Evolutionary conservation across 2,329 filamentous ascomycete genomes (phyloP).

Genomic region (Ophiocordyceps camponoti-saundersi): DNA sequence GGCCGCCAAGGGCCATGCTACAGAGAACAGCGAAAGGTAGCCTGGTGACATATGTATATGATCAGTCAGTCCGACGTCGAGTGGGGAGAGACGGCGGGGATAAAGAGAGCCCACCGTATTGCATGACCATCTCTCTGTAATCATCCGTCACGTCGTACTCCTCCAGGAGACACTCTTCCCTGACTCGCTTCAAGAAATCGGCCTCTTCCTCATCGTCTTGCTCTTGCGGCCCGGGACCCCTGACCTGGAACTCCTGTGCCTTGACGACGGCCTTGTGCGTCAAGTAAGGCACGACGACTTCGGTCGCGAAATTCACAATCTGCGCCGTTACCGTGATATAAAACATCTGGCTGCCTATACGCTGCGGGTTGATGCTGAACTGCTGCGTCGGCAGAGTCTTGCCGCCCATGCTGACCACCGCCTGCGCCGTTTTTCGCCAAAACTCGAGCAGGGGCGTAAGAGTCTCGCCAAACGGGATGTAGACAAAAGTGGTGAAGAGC

Average conservation of each 20-base stretch:
- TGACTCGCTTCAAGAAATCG: slow-evolving; percentile 63
- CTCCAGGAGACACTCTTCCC: slow-evolving; percentile 66
- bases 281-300: slow-evolving; percentile 69
- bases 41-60: slow-evolving; percentile 27
- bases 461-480: slow-evolving; percentile 75
- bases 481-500: slow-evolving; percentile 86
- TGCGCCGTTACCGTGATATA: slow-evolving; percentile 94
- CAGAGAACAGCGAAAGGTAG: slow-evolving; percentile 80
- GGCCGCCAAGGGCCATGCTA: slow-evolving; percentile 86
- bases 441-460: slow-evolving; percentile 77
- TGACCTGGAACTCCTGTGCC: slow-evolving; percentile 57
- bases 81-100: too few relatives aligned
- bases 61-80: slow-evolving; percentile 1
- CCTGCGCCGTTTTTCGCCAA: slow-evolving; percentile 57
- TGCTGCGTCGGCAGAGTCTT: slow-evolving; percentile 46
- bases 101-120: slow-evolving; percentile 35
- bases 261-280: slow-evolving; percentile 67
- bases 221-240: slow-evolving; percentile 25
- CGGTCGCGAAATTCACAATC: slow-evolving; percentile 70
- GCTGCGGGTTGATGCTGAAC: slow-evolving; percentile 69
- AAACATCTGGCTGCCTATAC: slow-evolving; percentile 81
- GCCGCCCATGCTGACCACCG: slow-evolving; percentile 53
- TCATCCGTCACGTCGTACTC: slow-evolving; percentile 82
- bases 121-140: slow-evolving; percentile 84
- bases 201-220: slow-evolving; percentile 63